Conservation (phyloP, 2,329 filamentous ascomycete genomes). For the Diaporthe nobilis region DNA sequence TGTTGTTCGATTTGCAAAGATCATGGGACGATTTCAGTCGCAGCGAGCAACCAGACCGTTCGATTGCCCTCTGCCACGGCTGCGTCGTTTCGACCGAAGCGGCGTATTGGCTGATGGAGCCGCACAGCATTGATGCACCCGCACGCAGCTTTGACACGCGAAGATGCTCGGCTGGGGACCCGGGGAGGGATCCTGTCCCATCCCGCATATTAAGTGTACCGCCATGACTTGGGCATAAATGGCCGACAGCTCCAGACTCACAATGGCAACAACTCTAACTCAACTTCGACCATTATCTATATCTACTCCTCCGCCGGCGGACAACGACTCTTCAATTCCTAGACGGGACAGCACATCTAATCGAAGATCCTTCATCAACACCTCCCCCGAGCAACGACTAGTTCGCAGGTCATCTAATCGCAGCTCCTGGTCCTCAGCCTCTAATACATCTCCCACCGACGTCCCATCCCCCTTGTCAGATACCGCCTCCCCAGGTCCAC, state of each 20-base stretch:
- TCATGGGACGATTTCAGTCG: slow-evolving; percentile 31
- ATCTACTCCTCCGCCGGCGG: slow-evolving; percentile 30
- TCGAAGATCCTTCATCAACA: slow-evolving; percentile 17
- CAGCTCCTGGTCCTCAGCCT: slow-evolving; percentile 19
- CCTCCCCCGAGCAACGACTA: slow-evolving; percentile 19
- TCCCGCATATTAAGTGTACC: slow-evolving; percentile 27
- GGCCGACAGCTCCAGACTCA: slow-evolving; percentile 28
- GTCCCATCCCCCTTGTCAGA: slow-evolving; percentile 29
- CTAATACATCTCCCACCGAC: slow-evolving; percentile 28
- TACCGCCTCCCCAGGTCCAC: slow-evolving; percentile 20
- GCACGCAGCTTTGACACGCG: slow-evolving; percentile 23
- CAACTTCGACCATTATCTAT: slow-evolving; percentile 34
- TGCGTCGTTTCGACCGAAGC: slow-evolving; percentile 12
- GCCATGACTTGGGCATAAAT: slow-evolving; percentile 32
- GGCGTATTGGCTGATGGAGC: slow-evolving; percentile 12
- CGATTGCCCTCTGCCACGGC: slow-evolving; percentile 27
- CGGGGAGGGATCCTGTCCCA: slow-evolving; percentile 21
- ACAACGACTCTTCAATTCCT: slow-evolving; percentile 18
- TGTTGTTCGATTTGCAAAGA: slow-evolving; percentile 33
- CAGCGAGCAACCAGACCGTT: slow-evolving; percentile 26
- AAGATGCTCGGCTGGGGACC: slow-evolving; percentile 25
- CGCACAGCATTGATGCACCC: slow-evolving; percentile 28
- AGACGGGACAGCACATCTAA: slow-evolving; percentile 27
- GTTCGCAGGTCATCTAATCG: slow-evolving; percentile 33
- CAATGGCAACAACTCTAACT: slow-evolving; percentile 21